Evolutionary conservation across 768 basidiomycete species (phyloP), one percentile per base, ranked within the genome.

Genomic region (Amanita pseudoporphyria): DNA sequence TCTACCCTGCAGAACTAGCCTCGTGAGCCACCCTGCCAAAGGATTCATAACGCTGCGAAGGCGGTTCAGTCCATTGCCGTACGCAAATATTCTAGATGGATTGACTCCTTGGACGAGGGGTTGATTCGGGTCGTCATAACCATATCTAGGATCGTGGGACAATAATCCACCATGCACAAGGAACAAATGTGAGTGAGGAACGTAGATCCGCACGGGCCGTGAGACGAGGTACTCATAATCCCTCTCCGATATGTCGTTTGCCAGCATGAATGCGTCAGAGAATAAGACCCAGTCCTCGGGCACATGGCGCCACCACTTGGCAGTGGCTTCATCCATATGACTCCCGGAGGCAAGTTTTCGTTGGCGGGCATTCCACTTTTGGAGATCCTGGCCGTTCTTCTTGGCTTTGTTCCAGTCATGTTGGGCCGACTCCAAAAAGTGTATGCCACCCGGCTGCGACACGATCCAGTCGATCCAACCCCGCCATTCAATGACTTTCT

Each of bases 401-500:
- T 67, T 44, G 28, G 60, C 55, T 19, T 63, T 53, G 7, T 51
- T 55, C 77, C 78, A 82, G 33, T 63, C 60, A 1, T 57, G 54
- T 42, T 78, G 73, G n/a, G 79, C 53, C 9, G 71, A 58, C 6
- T 62, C 53, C 5, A 92, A 71, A 81, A 87, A 92, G 21, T 68
- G 59, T 21, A 46, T 59, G 1, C 71, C 74, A n/a, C 70, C 74
- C 6, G 70, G 64, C 21, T 73, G 60, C 6, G 63, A 53, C 12
- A 63, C 53, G 49, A 94, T 79, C 89, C 90, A 95, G 14, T 84
- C 71, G 45, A 87, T 75, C 90, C 91, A 98, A 1, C 73, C 69
- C 21, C 82, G 73, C 94, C 94, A 96, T 66, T 95, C 87, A 39
- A 97, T 74, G 38, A 93, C 79, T 54, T 76, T 76, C 64, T 97